These are phyloP conservation scores for Annona squamosa DNA, from an alignment of 164 flowering plant genomes.

Conservation along the genomic window DNA sequence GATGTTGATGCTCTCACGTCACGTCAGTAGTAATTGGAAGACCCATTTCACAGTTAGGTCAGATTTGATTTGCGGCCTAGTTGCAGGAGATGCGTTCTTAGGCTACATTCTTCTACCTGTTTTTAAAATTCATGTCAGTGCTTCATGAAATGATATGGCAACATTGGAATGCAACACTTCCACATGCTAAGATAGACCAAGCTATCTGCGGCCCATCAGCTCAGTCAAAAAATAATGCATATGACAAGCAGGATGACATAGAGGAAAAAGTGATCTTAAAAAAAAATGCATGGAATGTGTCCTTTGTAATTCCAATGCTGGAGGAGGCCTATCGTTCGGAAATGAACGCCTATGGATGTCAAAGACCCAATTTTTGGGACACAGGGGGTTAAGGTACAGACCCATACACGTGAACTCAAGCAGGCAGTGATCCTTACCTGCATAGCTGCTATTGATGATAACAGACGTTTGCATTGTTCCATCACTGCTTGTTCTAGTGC, in stretches of 20 bases:
- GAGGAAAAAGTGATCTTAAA: neutral
- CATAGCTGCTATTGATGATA: conserved; percentile 56
- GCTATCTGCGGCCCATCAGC: neutral
- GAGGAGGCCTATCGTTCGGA: neutral
- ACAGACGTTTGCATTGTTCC: conserved; percentile 48
- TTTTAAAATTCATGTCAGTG: conserved; percentile 1
- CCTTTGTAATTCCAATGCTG: no score
- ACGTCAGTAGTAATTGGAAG: conserved; percentile 14
- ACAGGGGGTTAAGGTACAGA: neutral
- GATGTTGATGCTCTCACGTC: conserved; percentile 11
- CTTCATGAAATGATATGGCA: neutral
- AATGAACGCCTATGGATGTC: neutral
- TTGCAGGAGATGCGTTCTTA: conserved; percentile 59
- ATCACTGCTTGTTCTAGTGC: conserved; percentile 51
- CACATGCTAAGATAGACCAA: neutral
- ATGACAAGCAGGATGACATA: neutral
- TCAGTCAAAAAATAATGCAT: neutral
- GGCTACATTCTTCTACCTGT: conserved; percentile 70
- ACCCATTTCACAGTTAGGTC: conserved; percentile 21
- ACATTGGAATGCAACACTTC: neutral
- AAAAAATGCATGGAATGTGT: no score
- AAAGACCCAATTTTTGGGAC: neutral
- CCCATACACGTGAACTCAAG: neutral
- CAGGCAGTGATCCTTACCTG: conserved; percentile 43
- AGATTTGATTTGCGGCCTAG: conserved; percentile 27